Evolutionary conservation across 2,329 filamentous ascomycete species (phyloP).

Genomic region (Aspergillus pseudoglaucus): DNA sequence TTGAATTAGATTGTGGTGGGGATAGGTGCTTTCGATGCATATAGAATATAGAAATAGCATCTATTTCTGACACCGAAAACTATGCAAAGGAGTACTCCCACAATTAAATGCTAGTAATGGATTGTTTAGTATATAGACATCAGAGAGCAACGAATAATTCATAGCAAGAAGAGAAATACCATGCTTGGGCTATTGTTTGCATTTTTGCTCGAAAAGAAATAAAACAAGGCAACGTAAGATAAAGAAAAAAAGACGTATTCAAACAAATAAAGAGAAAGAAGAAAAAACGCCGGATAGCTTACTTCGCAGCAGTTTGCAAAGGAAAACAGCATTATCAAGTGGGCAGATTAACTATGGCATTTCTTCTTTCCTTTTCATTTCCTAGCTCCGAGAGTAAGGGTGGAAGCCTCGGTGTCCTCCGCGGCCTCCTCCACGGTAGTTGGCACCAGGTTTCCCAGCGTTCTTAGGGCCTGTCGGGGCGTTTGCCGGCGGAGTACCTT

Average conservation of each 20-base stretch:
- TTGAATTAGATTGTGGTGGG: too few relatives aligned
- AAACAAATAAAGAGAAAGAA: background rate
- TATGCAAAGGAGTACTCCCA: too few relatives aligned
- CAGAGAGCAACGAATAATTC: too few relatives aligned
- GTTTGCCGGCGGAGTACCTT: conserved; percentile 61
- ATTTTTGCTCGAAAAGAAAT: background rate
- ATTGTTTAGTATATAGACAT: too few relatives aligned
- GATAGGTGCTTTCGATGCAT: too few relatives aligned
- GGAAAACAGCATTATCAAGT: background rate
- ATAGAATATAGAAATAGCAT: too few relatives aligned
- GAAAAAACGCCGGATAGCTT: background rate
- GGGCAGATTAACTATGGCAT: too few relatives aligned
- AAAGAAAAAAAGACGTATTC: background rate
- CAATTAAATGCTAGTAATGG: too few relatives aligned
- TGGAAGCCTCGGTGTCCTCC: conserved; percentile 70
- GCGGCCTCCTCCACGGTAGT: conserved; percentile 84
- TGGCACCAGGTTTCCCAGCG: conserved; percentile 80
- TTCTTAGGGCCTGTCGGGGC: conserved; percentile 96
- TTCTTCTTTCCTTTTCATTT: too few relatives aligned
- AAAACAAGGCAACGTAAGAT: background rate
- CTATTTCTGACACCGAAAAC: too few relatives aligned
- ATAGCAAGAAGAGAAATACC: too few relatives aligned
- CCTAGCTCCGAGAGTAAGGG: conserved; percentile 56
- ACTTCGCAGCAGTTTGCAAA: background rate
- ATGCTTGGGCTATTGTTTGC: too few relatives aligned